Evolutionary conservation across 1,139 yeast genomes (phyloP), one percentile per base, ranked within the genome.

Genomic region (Pichia sp.): DNA sequence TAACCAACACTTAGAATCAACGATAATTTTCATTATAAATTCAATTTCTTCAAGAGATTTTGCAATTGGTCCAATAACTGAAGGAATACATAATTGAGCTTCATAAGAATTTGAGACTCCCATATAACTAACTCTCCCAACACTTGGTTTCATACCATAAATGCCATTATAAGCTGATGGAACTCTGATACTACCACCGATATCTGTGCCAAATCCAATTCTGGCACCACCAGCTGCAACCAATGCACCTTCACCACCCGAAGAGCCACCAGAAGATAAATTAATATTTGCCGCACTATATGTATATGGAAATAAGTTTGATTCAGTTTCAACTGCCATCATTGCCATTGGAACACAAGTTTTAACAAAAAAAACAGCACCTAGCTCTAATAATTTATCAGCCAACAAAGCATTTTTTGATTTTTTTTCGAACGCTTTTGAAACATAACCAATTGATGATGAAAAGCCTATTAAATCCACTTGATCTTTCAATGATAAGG

Each of bases 211-310:
- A 44, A 81, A 65, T 0, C 85, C 86, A 39, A 80, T 58, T 11
- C 73, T 64, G 0, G 81, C 70, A 7, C 77, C 83, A 45, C 71
- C 71, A 25, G 76, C 64, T 2, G 76, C 82, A 30, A 80, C 63
- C n/a, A 81, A 63, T 0, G 84, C 76, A 16, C 80, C 84, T 62
- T 80, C 86, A 46, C 87, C 87, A 10, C 85, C 84, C 18, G 82
- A 75, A 5, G 82, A 76, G 0, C 87, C 87, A 42, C 86, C 86
- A 19, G 75, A 62, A 1, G 79, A 67, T 39, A 80, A 67, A 0
- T 61, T 60, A 25, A 70, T 67, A 59, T 81, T 79, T 51, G 68
- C 62, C 3, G 83, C 73, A 60, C 79, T 81, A 38, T 58, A 51
- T 0, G 85, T 80, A 33, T 67, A 60, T 1, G 87, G 87, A 59